These are phyloP conservation scores for Canna indica DNA, from an alignment of 176 grass and related monocot genomes.

Conservation along the genomic window DNA sequence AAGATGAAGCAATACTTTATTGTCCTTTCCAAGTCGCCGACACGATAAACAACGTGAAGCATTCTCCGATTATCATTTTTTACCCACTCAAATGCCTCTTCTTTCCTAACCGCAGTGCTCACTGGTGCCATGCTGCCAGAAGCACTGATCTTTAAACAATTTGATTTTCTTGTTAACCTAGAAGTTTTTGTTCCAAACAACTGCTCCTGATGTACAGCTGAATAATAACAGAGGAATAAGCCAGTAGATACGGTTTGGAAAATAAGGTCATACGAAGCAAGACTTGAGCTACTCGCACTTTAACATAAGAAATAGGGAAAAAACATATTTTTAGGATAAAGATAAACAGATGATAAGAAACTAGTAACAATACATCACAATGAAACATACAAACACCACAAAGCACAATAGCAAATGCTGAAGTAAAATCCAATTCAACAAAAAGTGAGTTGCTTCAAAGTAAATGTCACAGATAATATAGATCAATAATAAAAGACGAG, in stretches of 20 bases:
- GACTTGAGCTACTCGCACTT: background rate
- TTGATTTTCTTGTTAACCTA: conserved; percentile 36
- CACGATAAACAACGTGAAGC: conserved; percentile 86
- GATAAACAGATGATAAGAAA: background rate
- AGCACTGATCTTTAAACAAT: conserved; percentile 24
- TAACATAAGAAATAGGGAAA: background rate
- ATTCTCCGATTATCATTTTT: conserved; percentile 69
- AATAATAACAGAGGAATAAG: conserved; percentile 6
- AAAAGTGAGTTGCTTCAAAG: no score
- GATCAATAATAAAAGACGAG: no score
- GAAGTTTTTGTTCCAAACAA: conserved; percentile 33
- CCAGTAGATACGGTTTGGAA: background rate
- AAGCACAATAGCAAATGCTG: no score
- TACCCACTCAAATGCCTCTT: conserved; percentile 68
- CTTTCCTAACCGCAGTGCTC: conserved; percentile 34
- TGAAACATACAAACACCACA: no score
- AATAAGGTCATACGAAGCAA: background rate
- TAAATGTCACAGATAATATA: no score
- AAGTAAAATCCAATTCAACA: no score
- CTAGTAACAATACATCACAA: no score
- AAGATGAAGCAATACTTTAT: conserved; percentile 51
- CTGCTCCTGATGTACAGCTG: conserved; percentile 39
- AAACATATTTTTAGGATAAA: background rate
- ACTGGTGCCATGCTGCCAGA: conserved; percentile 33
- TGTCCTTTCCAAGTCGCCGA: conserved; percentile 87